Conservation (phyloP, 768 basidiomycete species). For the Gloeostereum incarnatum region DNA sequence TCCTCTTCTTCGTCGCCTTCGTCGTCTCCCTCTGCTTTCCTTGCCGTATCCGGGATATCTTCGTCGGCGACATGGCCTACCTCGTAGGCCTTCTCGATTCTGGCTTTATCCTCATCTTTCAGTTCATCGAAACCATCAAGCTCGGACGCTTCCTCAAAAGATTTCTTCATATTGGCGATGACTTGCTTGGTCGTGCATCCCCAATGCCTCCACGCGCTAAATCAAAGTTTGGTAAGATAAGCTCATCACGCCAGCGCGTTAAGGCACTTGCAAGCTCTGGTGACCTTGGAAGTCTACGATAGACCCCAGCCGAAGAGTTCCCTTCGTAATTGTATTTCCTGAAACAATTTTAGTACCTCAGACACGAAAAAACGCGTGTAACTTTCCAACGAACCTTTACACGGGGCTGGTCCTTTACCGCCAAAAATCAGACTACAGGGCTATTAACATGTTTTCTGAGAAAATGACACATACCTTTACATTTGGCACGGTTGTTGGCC, state of each 20-base stretch:
- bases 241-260: neutral
- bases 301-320: slow-evolving; percentile 61
- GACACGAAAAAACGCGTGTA: too few relatives aligned
- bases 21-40: slow-evolving; percentile 40
- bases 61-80: slow-evolving; percentile 73
- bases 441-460: too few relatives aligned
- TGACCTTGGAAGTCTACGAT: slow-evolving; percentile 68
- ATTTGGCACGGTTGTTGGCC: too few relatives aligned
- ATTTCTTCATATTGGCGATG: slow-evolving; percentile 59
- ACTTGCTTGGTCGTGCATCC: slow-evolving; percentile 72
- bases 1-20: slow-evolving; percentile 34
- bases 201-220: slow-evolving; percentile 84
- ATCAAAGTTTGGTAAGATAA: slow-evolving; percentile 1
- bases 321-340: slow-evolving; percentile 72
- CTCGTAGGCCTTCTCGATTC: slow-evolving; percentile 64
- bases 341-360: too few relatives aligned
- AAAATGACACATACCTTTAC: too few relatives aligned
- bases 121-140: slow-evolving; percentile 84
- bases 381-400: too few relatives aligned
- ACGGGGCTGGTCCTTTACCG: slow-evolving; percentile 20
- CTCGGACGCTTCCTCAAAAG: slow-evolving; percentile 49
- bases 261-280: slow-evolving; percentile 43
- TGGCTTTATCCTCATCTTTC: slow-evolving; percentile 56
- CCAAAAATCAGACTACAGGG: slow-evolving; percentile 3
- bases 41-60: slow-evolving; percentile 71